A percentile compares a stretch with the other conserved stretches of the same genome.
phyloP scores from a whole-genome alignment of 108 stramenopile species.

The Nitzschia putrida region DNA sequence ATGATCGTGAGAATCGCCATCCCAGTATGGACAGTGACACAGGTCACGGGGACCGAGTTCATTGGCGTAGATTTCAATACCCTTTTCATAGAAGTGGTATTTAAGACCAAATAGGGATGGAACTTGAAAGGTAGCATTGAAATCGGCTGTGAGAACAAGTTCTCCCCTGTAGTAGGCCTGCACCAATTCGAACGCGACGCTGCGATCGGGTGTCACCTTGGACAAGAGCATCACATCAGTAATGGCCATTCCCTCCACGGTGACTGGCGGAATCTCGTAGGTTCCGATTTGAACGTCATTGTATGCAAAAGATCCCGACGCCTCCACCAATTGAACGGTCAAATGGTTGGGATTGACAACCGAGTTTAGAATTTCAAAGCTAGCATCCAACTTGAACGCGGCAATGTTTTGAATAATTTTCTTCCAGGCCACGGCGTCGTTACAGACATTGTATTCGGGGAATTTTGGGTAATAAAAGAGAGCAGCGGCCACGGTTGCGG shows the following conservation, averaged over 20 bases:
- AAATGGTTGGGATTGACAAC: constrained; percentile 82
- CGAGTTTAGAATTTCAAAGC: constrained; percentile 79
- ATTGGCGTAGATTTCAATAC: constrained; percentile 63
- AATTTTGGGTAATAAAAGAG: constrained; percentile 67
- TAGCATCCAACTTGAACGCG: constrained; percentile 64
- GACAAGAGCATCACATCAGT: constrained; percentile 79
- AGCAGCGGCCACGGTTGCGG: constrained; percentile 34
- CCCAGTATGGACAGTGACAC: constrained; percentile 77
- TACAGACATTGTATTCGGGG: constrained; percentile 85
- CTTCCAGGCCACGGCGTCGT: constrained; percentile 79
- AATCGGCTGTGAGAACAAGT: constrained; percentile 47
- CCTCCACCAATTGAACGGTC: constrained; percentile 62
- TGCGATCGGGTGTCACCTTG: constrained; percentile 68
- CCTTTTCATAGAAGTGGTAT: constrained; percentile 47
- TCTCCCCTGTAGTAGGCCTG: constrained; percentile 78
- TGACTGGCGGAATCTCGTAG: constrained; percentile 65
- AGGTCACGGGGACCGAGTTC: constrained; percentile 68
- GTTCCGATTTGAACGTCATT: constrained; percentile 70
- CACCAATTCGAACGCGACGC: constrained; percentile 66
- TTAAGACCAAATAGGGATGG: constrained; percentile 61
- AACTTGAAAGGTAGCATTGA: constrained; percentile 46
- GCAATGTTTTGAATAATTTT: constrained; percentile 74
- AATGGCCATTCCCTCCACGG: constrained; percentile 62
- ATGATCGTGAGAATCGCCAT: constrained; percentile 17
- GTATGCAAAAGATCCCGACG: constrained; percentile 69